A percentile compares a stretch with the other conserved stretches of the same genome.
Conservation (phyloP, 768 basidiomycete species). For the Symmetrospora coprosmae region DNA sequence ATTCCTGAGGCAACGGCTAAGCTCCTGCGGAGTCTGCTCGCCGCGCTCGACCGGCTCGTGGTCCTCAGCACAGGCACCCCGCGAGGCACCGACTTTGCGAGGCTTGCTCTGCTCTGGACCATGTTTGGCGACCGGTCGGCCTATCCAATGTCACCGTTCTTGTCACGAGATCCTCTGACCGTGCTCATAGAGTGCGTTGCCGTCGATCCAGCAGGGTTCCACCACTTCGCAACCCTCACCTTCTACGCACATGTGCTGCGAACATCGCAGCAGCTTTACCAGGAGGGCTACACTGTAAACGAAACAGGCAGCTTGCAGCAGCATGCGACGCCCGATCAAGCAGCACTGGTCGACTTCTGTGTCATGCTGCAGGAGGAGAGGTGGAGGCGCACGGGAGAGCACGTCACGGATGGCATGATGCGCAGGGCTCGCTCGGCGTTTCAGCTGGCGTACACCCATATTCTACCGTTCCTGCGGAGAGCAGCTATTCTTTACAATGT, state of each 20-base stretch:
- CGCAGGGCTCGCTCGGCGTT: constrained; percentile 34
- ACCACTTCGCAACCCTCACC: constrained; percentile 69
- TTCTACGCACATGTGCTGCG: constrained; percentile 85
- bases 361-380: background rate
- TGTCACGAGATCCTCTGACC: constrained; percentile 78
- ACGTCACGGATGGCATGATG: background rate
- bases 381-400: constrained; percentile 21
- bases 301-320: background rate
- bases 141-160: constrained; percentile 62
- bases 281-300: background rate
- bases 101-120: constrained; percentile 3
- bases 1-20: constrained; percentile 61
- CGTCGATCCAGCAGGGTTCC: constrained; percentile 73
- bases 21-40: constrained; percentile 62
- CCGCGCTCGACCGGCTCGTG: constrained; percentile 42
- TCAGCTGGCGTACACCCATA: constrained; percentile 71
- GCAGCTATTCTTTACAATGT: constrained; percentile 67
- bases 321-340: too few relatives aligned
- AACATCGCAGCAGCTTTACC: constrained; percentile 70
- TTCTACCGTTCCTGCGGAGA: constrained; percentile 77
- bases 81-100: background rate
- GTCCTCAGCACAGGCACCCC: background rate
- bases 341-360: background rate
- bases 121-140: constrained; percentile 5
- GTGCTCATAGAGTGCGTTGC: constrained; percentile 80